A percentile compares a stretch with the other conserved stretches of the same genome.
phyloP scores from a whole-genome alignment of 306 rosid species.

The Vachellia pachyceras region DNA sequence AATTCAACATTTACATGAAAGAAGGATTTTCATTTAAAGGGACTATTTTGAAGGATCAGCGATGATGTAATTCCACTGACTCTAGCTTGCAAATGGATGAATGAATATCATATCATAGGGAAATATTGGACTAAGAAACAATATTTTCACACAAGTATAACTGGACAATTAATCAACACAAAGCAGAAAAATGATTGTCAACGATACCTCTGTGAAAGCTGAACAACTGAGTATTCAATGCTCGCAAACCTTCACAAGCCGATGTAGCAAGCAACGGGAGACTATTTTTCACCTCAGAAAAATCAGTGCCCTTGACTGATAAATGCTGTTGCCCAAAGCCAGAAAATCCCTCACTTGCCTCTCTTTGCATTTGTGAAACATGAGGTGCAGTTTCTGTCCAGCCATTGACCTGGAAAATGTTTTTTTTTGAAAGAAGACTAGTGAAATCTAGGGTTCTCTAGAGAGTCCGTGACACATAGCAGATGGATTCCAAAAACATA shows the following conservation, averaged over 20 bases:
- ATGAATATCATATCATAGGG: background rate
- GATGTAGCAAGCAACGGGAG: conserved; percentile 50
- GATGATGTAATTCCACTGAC: background rate
- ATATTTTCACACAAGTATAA: conserved; percentile 17
- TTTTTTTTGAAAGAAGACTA: conserved; percentile 45
- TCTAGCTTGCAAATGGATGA: conserved; percentile 13
- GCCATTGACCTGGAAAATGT: conserved; percentile 39
- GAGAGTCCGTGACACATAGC: too few relatives aligned
- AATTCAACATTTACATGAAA: background rate
- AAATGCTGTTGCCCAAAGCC: conserved; percentile 54
- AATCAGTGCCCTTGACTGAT: conserved; percentile 54
- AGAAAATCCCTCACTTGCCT: conserved; percentile 55
- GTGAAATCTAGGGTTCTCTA: too few relatives aligned
- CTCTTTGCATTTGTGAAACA: conserved; percentile 61
- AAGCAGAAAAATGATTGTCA: conserved; percentile 1
- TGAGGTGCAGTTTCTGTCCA: conserved; percentile 53
- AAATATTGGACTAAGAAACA: conserved; percentile 2
- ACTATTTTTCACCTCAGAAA: conserved; percentile 54
- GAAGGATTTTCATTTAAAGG: background rate
- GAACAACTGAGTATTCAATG: conserved; percentile 56
- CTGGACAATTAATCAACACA: background rate
- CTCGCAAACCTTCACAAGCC: conserved; percentile 51
- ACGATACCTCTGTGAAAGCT: conserved; percentile 60
- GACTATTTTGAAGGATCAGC: background rate
- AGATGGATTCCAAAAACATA: conserved; percentile 48